Percentiles rank a stretch among this genome's conserved stretches.
These are phyloP conservation scores for Myxozyma nipponensis DNA, from an alignment of 805 yeast genomes.

Conservation along the genomic window DNA sequence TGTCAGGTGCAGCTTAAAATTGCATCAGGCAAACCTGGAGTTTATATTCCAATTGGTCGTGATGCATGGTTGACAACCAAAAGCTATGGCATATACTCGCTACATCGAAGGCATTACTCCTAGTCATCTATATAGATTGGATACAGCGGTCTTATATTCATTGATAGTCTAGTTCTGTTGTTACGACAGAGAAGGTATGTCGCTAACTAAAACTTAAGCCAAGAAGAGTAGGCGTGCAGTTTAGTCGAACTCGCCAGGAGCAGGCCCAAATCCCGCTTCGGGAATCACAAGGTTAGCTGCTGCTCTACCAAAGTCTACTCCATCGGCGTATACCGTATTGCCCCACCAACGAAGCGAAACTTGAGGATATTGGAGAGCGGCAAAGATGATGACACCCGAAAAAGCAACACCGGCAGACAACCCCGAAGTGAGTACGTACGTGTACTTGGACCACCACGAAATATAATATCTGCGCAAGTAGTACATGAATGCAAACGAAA, in stretches of 20 bases:
- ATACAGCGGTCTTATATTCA: too few species aligned
- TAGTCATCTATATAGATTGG: too few species aligned
- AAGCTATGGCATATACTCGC: too few species aligned
- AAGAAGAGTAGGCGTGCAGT: too few species aligned
- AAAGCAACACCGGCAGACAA: constrained; percentile 65
- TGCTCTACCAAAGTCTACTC: constrained; percentile 1
- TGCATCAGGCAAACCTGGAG: too few species aligned
- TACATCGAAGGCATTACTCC: too few species aligned
- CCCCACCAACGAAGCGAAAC: constrained; percentile 56
- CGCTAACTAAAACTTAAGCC: not conserved
- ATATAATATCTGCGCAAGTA: constrained; percentile 51
- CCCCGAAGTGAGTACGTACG: constrained; percentile 61
- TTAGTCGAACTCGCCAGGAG: not conserved
- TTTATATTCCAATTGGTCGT: too few species aligned
- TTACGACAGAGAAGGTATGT: too few species aligned
- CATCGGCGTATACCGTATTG: constrained; percentile 36
- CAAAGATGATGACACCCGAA: constrained; percentile 54
- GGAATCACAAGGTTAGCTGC: not conserved
- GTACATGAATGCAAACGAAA: constrained; percentile 55
- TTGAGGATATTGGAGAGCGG: constrained; percentile 38
- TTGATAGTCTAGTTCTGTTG: too few species aligned
- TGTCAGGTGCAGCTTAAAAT: too few species aligned
- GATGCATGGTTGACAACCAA: too few species aligned
- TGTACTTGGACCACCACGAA: constrained; percentile 73
- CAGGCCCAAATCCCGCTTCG: not conserved